Base-by-base conservation (phyloP, 768 basidiomycete genomes). In the Cystoderma amianthinum region DNA sequence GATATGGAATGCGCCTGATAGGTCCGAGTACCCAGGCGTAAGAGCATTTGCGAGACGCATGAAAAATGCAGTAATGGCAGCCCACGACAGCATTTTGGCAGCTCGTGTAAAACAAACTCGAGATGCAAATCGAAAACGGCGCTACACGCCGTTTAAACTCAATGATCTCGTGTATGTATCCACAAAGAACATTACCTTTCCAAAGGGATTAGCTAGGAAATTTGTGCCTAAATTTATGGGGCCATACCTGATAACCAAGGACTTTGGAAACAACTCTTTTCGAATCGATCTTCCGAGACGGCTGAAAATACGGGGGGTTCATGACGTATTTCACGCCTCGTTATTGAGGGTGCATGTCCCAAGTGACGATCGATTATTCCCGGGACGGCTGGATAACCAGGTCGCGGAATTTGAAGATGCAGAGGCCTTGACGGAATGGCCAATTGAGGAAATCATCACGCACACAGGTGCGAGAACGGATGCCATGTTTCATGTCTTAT, bases 271-370 rank as follows among this genome's bases (percentile, higher is more conserved):
- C n/a, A n/a, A n/a, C n/a, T n/a, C n/a, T n/a, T n/a, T n/a, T n/a
- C n/a, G n/a, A n/a, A n/a, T n/a, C n/a, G n/a, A n/a, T n/a, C n/a
- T n/a, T 56, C 21, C 43, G 1, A 45, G 25, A 1, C 46, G 15
- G 16, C 44, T 57, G 3, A 46, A 45, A 13, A 58, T 41, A 3
- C 28, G 21, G 13, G 48, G 25, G 33, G 46, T 60, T 2, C 54
- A 57, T 38, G 54, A 57, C 4, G 55, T 47, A 0, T 68, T 67
- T 49, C 66, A 69, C 32, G 47, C 53, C 1, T 58, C 56, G 5
- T 46, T 59, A 9, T 49, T 69, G 0, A 17, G 45, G 0, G 47
- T 44, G 2, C 54, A 53, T 32, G 7, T 46, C 1, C 35, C 61
- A 1, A 69, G 62, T 42, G 56, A 70, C 39, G 36, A 50, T 15